Evolutionary conservation across 2,329 filamentous ascomycete species (phyloP).

Genomic region (Apiospora kogelbergensis): DNA sequence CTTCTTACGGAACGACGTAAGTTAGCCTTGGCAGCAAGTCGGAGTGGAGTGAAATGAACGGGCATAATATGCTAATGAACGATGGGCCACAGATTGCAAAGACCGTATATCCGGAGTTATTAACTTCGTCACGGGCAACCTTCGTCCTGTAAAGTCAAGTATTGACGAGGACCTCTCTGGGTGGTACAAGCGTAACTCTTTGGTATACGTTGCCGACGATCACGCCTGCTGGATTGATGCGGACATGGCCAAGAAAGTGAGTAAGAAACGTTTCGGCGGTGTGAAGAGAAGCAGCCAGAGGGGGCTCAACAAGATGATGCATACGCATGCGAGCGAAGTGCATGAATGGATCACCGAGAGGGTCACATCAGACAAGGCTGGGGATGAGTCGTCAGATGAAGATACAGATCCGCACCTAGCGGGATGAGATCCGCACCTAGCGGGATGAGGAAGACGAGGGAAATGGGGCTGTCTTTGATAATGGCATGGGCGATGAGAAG

Average conservation of each 20-base stretch:
- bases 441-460: neutral
- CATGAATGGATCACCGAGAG: conserved; percentile 50
- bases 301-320: conserved; percentile 58
- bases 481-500: neutral
- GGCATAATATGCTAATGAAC: neutral
- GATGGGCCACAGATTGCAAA: conserved; percentile 54
- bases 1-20: conserved; percentile 75
- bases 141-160: conserved; percentile 79
- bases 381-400: conserved; percentile 53
- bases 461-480: too few relatives aligned
- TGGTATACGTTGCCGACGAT: conserved; percentile 72
- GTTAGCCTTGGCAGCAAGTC: conserved; percentile 14
- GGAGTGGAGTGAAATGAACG: neutral
- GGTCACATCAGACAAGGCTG: conserved; percentile 32
- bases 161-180: conserved; percentile 67
- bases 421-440: neutral
- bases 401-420: conserved; percentile 24
- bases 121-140: conserved; percentile 76
- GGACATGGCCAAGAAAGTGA: conserved; percentile 58
- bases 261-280: conserved; percentile 60
- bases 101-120: conserved; percentile 69
- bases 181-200: conserved; percentile 84
- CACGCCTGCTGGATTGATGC: conserved; percentile 75
- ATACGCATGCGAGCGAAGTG: conserved; percentile 50
- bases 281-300: conserved; percentile 51